Percentiles rank a stretch among this genome's conserved stretches.
These are phyloP conservation scores for Colletotrichum phormii DNA, from an alignment of 2,329 filamentous ascomycete species.

Conservation along the genomic window DNA sequence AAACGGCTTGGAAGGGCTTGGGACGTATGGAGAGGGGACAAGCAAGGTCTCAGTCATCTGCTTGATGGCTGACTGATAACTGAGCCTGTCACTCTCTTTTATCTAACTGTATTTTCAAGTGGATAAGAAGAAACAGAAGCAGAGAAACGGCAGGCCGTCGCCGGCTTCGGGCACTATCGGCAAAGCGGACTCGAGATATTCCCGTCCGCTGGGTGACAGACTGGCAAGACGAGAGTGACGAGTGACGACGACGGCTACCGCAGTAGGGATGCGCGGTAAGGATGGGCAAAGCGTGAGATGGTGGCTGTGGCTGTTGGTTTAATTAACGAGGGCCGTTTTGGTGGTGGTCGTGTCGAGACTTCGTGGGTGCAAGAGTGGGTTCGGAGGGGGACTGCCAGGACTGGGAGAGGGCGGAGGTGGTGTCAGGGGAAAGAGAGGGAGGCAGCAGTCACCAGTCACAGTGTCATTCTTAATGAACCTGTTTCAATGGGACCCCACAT, in stretches of 20 bases:
- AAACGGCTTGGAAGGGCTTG: not conserved
- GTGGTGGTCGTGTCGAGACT: not conserved
- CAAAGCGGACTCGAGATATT: not conserved
- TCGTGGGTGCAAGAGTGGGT: not conserved
- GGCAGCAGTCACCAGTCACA: not conserved
- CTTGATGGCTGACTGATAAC: not conserved
- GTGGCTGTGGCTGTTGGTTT: slow-evolving; percentile 29
- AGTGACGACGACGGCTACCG: slow-evolving; percentile 19
- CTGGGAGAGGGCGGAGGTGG: not conserved
- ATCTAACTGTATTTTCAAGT: not conserved
- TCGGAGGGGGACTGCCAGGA: not conserved
- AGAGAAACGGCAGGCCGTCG: not conserved
- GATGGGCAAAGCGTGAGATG: not conserved
- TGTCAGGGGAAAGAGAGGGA: slow-evolving; percentile 1
- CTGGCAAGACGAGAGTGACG: not conserved
- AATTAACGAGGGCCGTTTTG: slow-evolving; percentile 24
- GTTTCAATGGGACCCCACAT: slow-evolving; percentile 36
- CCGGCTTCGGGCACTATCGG: not conserved
- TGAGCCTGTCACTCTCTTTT: not conserved
- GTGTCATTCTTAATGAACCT: slow-evolving; percentile 36
- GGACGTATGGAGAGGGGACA: not conserved
- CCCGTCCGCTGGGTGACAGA: not conserved
- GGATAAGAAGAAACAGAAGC: too few species aligned
- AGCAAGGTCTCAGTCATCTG: not conserved
- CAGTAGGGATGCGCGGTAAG: not conserved